Evolutionary conservation across 1,284 basidiomycete species (phyloP).

Genomic region (Inonotus obliquus): DNA sequence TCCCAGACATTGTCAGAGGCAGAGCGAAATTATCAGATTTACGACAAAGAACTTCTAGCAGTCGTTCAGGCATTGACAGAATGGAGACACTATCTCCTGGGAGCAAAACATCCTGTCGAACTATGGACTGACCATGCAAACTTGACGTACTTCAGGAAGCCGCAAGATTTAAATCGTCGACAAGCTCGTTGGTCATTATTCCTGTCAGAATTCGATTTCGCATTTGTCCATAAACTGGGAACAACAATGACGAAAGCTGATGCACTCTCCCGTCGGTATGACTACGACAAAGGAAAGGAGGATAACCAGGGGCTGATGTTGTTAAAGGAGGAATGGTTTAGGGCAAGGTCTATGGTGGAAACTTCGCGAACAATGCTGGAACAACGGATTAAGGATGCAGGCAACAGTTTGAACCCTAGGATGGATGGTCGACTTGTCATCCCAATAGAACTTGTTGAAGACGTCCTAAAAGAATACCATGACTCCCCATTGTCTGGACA

Average conservation of each 20-base stretch:
- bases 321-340: neutral
- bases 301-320: neutral
- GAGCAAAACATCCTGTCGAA: neutral
- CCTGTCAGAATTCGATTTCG: neutral
- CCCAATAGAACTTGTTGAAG: neutral
- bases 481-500: too few species aligned
- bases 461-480: neutral
- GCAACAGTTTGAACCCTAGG: neutral
- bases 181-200: neutral
- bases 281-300: neutral
- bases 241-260: neutral
- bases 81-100: conserved; percentile 2
- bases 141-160: neutral
- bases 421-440: neutral
- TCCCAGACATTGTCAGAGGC: conserved; percentile 25
- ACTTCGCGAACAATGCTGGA: neutral
- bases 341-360: neutral
- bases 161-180: neutral
- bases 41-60: conserved; percentile 37
- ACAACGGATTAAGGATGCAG: neutral
- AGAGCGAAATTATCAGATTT: conserved; percentile 33
- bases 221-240: neutral
- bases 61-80: conserved; percentile 18
- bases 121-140: neutral
- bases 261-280: neutral